Percentiles rank a stretch among this genome's conserved stretches.
These are phyloP conservation scores for Xanthoparmelia taractica DNA, from an alignment of 495 filamentous ascomycete species.

Conservation along the genomic window DNA sequence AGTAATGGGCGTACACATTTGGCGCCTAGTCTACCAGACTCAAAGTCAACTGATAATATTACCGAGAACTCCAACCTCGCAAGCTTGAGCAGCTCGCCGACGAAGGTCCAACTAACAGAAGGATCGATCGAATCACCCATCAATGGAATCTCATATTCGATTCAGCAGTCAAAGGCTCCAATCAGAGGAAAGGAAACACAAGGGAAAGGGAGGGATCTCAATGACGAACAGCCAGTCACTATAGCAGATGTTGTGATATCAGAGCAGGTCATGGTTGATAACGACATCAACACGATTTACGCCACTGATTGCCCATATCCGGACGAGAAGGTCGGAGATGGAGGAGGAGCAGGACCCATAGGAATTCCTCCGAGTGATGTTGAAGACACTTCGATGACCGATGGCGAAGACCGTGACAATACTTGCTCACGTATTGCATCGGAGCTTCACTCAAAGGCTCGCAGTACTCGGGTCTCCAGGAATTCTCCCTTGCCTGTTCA, in stretches of 20 bases:
- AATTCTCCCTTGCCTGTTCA: background rate
- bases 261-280: background rate
- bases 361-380: background rate
- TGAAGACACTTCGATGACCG: background rate
- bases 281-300: background rate
- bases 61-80: background rate
- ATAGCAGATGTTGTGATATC: background rate
- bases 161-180: background rate
- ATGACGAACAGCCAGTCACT: background rate
- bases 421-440: background rate
- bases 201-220: background rate
- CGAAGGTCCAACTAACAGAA: background rate
- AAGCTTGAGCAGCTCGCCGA: background rate
- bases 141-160: too few species aligned
- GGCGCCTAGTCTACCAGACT: background rate
- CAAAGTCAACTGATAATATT: background rate
- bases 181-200: background rate
- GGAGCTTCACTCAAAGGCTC: background rate
- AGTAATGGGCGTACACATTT: background rate
- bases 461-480: background rate
- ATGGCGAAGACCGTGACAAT: background rate
- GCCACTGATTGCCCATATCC: background rate
- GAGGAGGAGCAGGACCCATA: background rate
- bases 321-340: background rate
- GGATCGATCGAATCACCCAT: too few species aligned